Evolutionary conservation across 176 grass and related monocot genomes (phyloP), one percentile per base, ranked within the genome.

Genomic region (Hyparrhenia diplandra): DNA sequence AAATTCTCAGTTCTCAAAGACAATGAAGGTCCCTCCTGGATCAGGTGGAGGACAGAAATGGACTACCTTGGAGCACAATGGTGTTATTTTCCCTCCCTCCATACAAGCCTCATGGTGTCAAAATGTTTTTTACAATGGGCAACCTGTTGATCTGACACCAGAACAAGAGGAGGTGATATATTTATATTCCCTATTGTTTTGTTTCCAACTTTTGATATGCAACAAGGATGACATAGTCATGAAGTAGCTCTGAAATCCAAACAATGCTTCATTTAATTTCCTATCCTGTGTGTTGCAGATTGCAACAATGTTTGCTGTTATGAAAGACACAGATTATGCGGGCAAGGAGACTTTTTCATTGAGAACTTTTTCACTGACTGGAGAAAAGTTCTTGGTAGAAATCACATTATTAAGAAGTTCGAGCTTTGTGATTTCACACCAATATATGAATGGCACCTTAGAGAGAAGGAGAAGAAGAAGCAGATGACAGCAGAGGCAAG

Each of bases 271-370:
- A 4, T 78, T n/a, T 23, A 37, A 41, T 58, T 77, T 52, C 20
- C 41, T 75, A 78, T 81, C 41, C 17, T 83, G 5, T 87, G 34
- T 21, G 39, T 72, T 58, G 62, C 68, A 98, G 97, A 93, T 99
- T 87, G 97, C 97, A 57, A 99, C 97, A 36, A 99, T 99, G 97
- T 99, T 99, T 92, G 93, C 97, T 75, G 93, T 99, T 62, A 99
- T 99, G 97, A 95, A 91, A 81, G 93, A 96, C 74, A 86, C 97
- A 58, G 93, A 99, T 1, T 99, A 93, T 24, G 93, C 87, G 0
- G 21, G 67, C 24, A 99, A 88, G 80, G 20, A 68, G 59, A 87
- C 85, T 82, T 99, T n/a, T n/a, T 99, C 86, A 90, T 91, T 4
- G 87, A 92, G 2, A 99, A 99, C 74, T 99, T 99, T 82, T 93